These are phyloP conservation scores for Bipolaris bicolor DNA, from an alignment of 2,329 filamentous ascomycete species.

Conservation along the genomic window DNA sequence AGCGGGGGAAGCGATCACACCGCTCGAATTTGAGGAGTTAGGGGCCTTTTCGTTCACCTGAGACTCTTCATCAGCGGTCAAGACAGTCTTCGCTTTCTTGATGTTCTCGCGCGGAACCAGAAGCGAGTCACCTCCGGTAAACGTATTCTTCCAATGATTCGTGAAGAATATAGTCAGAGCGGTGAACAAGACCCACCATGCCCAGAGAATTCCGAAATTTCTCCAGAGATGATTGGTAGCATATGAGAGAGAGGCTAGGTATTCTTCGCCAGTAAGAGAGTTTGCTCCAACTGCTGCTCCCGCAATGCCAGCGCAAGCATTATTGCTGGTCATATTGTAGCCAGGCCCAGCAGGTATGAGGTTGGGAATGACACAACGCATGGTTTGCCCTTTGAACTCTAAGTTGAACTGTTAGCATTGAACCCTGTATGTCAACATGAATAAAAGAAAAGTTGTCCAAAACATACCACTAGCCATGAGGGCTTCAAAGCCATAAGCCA, in stretches of 20 bases:
- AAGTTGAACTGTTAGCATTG: slow-evolving; percentile 59
- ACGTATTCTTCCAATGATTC: slow-evolving; percentile 61
- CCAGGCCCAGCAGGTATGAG: slow-evolving; percentile 56
- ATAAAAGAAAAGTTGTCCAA: slow-evolving; percentile 72
- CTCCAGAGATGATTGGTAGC: slow-evolving; percentile 35
- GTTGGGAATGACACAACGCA: slow-evolving; percentile 58
- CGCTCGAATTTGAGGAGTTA: background rate
- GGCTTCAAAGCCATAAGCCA: slow-evolving; percentile 77
- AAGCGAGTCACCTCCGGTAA: slow-evolving; percentile 55
- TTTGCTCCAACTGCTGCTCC: slow-evolving; percentile 57
- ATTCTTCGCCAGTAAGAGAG: slow-evolving; percentile 62
- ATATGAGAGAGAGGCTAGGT: slow-evolving; percentile 59
- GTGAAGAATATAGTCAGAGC: slow-evolving; percentile 60
- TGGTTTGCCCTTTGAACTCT: slow-evolving; percentile 70
- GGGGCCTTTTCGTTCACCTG: slow-evolving; percentile 27
- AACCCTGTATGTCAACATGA: slow-evolving; percentile 79
- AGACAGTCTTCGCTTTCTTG: slow-evolving; percentile 63
- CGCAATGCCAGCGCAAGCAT: background rate
- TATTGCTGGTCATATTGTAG: slow-evolving; percentile 48
- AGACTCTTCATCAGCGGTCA: slow-evolving; percentile 55
- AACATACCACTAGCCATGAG: slow-evolving; percentile 71
- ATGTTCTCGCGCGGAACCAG: slow-evolving; percentile 65
- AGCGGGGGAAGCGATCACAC: background rate
- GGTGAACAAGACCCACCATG: slow-evolving; percentile 52
- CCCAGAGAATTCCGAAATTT: slow-evolving; percentile 57